Conservation (phyloP, 2,329 filamentous ascomycete species). For the Trichoderma gracile region DNA sequence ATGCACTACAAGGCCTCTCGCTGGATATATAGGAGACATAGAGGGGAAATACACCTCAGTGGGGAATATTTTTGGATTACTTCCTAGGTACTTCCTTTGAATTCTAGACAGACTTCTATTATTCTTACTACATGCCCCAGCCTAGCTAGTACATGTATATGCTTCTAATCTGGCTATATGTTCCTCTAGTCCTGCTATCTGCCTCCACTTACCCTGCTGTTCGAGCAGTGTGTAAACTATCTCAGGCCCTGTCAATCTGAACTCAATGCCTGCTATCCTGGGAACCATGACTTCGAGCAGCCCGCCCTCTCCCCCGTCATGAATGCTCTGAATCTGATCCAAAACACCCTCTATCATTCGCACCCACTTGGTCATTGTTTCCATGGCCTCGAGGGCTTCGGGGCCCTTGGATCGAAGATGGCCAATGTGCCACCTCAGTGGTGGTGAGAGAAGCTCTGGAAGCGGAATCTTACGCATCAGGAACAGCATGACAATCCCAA, state of each 20-base stretch:
- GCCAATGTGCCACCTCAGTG: neutral
- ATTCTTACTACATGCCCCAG: too few species aligned
- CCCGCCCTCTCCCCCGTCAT: neutral
- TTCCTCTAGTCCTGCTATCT: too few species aligned
- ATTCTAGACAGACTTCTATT: too few species aligned
- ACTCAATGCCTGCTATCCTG: neutral
- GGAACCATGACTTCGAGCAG: neutral
- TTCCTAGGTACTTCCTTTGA: too few species aligned
- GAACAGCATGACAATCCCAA: conserved; percentile 13
- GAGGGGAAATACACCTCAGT: too few species aligned
- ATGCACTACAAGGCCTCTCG: too few species aligned
- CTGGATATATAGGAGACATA: too few species aligned
- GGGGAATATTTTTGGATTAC: too few species aligned
- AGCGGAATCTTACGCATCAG: conserved; percentile 2
- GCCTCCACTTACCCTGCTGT: too few species aligned
- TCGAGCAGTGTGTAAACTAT: neutral
- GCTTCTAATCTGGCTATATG: too few species aligned
- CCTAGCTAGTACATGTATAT: too few species aligned
- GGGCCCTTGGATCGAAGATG: neutral
- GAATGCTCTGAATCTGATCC: neutral
- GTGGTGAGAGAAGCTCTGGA: neutral
- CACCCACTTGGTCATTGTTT: neutral
- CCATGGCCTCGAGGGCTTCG: neutral
- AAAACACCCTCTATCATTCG: neutral
- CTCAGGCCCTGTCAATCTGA: neutral